phyloP scores from a whole-genome alignment of 352 stramenopile genomes.

The Globisporangium splendens region DNA sequence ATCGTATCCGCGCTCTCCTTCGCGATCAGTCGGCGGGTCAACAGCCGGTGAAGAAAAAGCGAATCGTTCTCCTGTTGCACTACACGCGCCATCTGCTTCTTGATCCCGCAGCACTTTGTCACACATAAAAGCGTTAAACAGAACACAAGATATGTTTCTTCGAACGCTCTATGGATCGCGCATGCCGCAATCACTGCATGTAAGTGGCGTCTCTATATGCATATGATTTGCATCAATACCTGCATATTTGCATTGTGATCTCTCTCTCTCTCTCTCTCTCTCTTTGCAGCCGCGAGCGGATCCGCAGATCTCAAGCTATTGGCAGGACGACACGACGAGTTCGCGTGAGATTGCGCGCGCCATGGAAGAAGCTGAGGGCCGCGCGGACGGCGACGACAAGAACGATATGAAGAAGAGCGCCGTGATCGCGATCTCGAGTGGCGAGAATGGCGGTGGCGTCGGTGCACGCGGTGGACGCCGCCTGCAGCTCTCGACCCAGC shows the following conservation, averaged over 20 bases:
- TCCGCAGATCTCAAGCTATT: conserved; percentile 68
- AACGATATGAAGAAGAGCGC: conserved; percentile 51
- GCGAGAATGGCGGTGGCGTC: conserved; percentile 9
- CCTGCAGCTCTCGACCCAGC: conserved; percentile 19
- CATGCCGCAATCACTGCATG: conserved; percentile 73
- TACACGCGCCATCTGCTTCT: not conserved
- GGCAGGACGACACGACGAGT: conserved; percentile 72
- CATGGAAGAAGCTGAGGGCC: conserved; percentile 53
- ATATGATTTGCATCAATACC: not conserved
- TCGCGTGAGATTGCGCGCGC: conserved; percentile 55
- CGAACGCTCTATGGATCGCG: conserved; percentile 71
- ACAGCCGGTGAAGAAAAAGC: no score
- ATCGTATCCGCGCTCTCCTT: no score
- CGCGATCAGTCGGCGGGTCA: no score
- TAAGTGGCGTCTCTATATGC: conserved; percentile 24
- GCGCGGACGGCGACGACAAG: conserved; percentile 16
- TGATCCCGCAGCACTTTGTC: no score
- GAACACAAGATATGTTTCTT: conserved; percentile 56
- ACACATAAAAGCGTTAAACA: not conserved
- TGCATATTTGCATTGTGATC: not conserved
- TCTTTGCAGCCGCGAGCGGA: conserved; percentile 54
- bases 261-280: not conserved
- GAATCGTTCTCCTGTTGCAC: not conserved
- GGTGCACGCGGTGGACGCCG: not conserved
- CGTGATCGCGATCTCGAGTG: conserved; percentile 21